Evolutionary conservation across 805 yeast genomes (phyloP), one percentile per base, ranked within the genome.

Genomic region (Nematodospora valgi): DNA sequence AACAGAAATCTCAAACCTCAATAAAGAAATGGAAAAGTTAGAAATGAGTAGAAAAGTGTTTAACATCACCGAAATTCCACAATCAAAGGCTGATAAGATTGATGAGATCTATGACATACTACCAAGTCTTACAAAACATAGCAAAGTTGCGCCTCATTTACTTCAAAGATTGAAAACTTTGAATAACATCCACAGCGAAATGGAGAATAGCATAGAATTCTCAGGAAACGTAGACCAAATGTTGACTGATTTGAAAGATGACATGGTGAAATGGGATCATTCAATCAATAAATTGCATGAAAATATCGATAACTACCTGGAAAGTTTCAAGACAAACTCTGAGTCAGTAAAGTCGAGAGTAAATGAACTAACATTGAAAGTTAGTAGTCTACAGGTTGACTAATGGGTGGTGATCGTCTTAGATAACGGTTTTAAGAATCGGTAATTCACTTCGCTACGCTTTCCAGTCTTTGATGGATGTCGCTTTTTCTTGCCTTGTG

Each of bases 111-210:
- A 52, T 30, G 35, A 35, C n/a, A 44, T 38, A 21, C 34, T 67
- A 11, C 56, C 53, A 1, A 53, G 52, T 4, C 46, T 66, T 29
- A 58, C 56, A 8, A 38, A 30, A 2, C 39, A 52, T 16, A 50
- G 46, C 18, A 28, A 36, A 9, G 30, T 38, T 8, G 48, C 61
- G 5, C 68, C 68, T 0, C 34, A 46, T 5, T 24, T 64, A 7
- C 24, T 64, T 0, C 24, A 35, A 6, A 37, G 73, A 20, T 51
- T 68, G 24, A 54, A 57, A 27, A 39, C 58, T 2, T 50, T 68
- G 27, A 58, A 62, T 35, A 36, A 41, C 3, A 51, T 63, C 2
- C 72, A 68, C 40, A 35, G 53, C 6, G 62, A 58, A 12, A 32
- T 62, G 13, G 62, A 58, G 7, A 47, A 40, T n/a, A 44, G 58